Base-by-base conservation (phyloP, 2,329 filamentous ascomycete genomes). In the Penicillium expansum region DNA sequence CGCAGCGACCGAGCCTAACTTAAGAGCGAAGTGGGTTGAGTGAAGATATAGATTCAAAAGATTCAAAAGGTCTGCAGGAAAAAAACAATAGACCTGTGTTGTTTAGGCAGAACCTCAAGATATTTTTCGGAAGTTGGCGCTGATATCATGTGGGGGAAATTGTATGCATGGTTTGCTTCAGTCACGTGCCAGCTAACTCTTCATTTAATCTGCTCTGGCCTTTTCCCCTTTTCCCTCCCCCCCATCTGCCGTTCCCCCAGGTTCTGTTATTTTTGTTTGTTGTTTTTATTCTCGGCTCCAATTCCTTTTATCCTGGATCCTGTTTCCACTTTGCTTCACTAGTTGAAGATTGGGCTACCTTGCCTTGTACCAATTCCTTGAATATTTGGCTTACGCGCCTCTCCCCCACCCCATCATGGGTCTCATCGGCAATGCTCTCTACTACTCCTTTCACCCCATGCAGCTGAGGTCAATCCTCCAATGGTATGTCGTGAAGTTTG, bases 381-480 rank as follows among this genome's bases (percentile, higher is more conserved):
- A 43, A 39, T 22, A 10, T 43, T 30, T 13, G 45, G 49, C 52
- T 47, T 33, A 30, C 47, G 14, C 38, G 49, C 58, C 33, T 62
- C 57, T 45, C 20, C 45, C 29, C 42, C 35, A 41, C 57, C 57
- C 56, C 70, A 73, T 45, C 47, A 78, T 78, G 76, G 72, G 73
- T 63, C 61, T 71, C 65, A 65, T 77, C 55, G 71, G 75, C 55
- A 80, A 85, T 66, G 74, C 86, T 58, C 70, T 90, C 61, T 94
- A 93, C 79, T 90, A 86, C 69, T 75, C 86, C 57, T 78, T 90
- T 63, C 92, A 95, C 76, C 89, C 90, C 35, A 82, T 82, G 64
- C 83, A 96, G 79, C 79, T 96, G 73, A 86, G 91, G 70, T 82
- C 89, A 45, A 91, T 96, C 62, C 82, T 96, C 61, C 92, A 96